Conservation (phyloP, 371 early-diverging fungal genomes). For the Funneliformis caledonium region DNA sequence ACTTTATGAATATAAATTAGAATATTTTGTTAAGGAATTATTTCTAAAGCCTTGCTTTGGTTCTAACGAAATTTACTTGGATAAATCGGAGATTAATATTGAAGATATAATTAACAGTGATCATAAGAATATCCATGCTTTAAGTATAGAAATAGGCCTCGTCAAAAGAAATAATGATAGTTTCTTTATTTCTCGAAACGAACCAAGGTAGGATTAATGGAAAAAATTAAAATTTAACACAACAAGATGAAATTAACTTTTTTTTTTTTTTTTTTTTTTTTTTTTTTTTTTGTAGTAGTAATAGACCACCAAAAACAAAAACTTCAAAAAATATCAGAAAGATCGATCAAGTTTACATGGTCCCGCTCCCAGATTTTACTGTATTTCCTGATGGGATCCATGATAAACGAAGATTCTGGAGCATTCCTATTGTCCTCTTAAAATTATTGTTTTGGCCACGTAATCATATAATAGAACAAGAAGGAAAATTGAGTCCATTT, state of each 20-base stretch:
- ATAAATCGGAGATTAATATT: neutral
- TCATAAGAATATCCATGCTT: neutral
- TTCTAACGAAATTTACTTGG: neutral
- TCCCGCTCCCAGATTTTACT: constrained; percentile 14
- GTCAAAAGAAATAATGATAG: neutral
- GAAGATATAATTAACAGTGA: neutral
- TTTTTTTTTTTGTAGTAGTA: too few species aligned
- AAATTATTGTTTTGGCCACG: constrained; percentile 13
- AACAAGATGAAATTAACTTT: too few species aligned
- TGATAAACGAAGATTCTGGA: neutral
- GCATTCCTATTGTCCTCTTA: neutral
- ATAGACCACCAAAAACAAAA: too few species aligned
- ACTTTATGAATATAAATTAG: neutral
- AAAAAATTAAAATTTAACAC: too few species aligned
- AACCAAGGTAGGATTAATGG: neutral
- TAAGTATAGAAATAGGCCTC: neutral
- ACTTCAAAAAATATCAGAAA: too few species aligned
- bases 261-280: too few species aligned
- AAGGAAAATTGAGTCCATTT: neutral
- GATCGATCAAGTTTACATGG: neutral
- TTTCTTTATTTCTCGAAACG: neutral
- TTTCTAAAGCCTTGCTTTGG: constrained; percentile 16
- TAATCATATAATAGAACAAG: neutral
- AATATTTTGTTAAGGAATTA: neutral
- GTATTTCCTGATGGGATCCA: constrained; percentile 1